Conservation (phyloP, 2,329 filamentous ascomycete species). For the Neocatenulostroma microsporum region DNA sequence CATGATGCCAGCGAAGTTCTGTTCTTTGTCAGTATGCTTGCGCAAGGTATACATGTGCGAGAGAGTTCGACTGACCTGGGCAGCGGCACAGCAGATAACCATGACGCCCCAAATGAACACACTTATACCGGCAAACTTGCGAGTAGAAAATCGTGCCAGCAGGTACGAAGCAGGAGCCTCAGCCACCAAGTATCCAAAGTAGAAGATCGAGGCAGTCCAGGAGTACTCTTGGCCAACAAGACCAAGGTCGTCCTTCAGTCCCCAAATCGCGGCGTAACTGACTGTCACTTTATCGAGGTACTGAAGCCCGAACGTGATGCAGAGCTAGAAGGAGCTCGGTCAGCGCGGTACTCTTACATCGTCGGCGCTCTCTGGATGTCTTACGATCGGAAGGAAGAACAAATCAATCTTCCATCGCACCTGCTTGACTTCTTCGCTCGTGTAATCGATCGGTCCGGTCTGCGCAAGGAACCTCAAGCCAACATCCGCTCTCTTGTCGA, state of each 20-base stretch:
- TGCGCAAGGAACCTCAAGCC: too few species aligned
- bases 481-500: too few species aligned
- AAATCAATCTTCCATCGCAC: too few species aligned
- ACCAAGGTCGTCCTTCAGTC: conserved; percentile 39
- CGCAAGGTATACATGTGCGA: conserved; percentile 8
- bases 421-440: too few species aligned
- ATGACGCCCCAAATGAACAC: conserved; percentile 54
- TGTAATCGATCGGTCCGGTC: too few species aligned
- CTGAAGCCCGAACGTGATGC: conserved; percentile 51
- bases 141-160: conserved; percentile 26
- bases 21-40: too few species aligned
- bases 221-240: conserved; percentile 46
- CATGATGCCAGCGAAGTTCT: conserved; percentile 54
- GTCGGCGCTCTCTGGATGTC: too few species aligned
- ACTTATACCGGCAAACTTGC: conserved; percentile 30
- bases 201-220: conserved; percentile 44
- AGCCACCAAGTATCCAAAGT: conserved; percentile 47
- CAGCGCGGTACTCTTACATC: too few species aligned
- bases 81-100: conserved; percentile 56
- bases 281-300: conserved; percentile 52
- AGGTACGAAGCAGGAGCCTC: conserved; percentile 34
- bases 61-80: too few species aligned
- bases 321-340: too few species aligned
- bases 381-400: too few species aligned
- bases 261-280: conserved; percentile 46